phyloP scores from a whole-genome alignment of 1,284 basidiomycete genomes.

The Marasmius tenuissimus region DNA sequence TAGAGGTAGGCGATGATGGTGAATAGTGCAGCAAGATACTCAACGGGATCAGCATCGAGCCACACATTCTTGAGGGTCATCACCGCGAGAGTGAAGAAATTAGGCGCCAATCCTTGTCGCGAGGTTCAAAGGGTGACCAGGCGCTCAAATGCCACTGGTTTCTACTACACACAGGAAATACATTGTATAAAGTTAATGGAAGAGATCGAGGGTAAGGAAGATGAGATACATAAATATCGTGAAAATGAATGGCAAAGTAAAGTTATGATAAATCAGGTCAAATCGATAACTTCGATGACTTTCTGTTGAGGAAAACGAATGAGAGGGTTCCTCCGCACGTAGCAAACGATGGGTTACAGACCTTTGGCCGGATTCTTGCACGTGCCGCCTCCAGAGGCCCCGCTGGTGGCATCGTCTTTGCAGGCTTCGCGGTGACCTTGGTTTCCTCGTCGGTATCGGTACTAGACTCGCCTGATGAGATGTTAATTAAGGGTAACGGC shows the following conservation, averaged over 20 bases:
- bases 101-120: background rate
- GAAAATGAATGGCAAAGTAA: too few relatives aligned
- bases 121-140: background rate
- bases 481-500: background rate
- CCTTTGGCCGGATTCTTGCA: background rate
- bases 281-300: conserved; percentile 3
- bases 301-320: background rate
- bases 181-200: background rate
- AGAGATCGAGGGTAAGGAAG: background rate
- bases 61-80: conserved; percentile 26
- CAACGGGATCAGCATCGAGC: conserved; percentile 45
- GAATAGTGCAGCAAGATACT: background rate
- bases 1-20: background rate
- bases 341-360: background rate
- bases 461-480: background rate
- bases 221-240: background rate
- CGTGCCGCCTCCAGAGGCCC: background rate
- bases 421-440: background rate
- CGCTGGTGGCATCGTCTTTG: background rate
- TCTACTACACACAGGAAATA: background rate
- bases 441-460: background rate
- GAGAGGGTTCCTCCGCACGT: background rate
- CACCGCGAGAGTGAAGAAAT: background rate
- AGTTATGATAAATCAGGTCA: background rate
- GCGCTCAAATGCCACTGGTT: background rate